phyloP scores from a whole-genome alignment of 2,329 filamentous ascomycete genomes.

The Pseudohalonectria lignicola region DNA sequence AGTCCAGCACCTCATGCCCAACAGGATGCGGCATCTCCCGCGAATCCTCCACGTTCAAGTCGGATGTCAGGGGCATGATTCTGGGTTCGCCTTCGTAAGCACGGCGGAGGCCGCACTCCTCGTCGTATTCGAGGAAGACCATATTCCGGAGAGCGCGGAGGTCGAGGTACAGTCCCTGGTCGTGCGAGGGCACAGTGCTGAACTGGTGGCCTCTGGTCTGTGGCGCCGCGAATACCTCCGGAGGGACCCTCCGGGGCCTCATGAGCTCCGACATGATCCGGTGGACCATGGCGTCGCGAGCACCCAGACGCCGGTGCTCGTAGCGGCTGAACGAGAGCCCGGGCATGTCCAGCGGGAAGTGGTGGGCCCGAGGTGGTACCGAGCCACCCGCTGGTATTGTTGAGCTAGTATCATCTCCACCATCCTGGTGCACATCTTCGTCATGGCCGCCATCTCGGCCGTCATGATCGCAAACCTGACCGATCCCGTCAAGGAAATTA shows the following conservation, averaged over 20 bases:
- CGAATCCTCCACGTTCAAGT: no score
- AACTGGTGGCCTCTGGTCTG: slow-evolving; percentile 6
- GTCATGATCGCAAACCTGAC: no score
- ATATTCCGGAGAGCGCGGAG: slow-evolving; percentile 14
- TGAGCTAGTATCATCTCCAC: no score
- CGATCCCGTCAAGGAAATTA: no score
- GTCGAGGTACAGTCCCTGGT: slow-evolving; percentile 15
- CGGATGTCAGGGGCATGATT: no score
- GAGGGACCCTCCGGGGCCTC: slow-evolving; percentile 8
- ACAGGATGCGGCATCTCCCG: no score
- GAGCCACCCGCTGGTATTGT: no score
- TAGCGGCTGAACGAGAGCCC: slow-evolving; percentile 20
- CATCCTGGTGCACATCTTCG: no score
- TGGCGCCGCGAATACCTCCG: slow-evolving; percentile 6
- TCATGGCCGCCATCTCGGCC: no score
- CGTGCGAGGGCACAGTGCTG: slow-evolving; percentile 8
- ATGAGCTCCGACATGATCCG: slow-evolving; percentile 19
- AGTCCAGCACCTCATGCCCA: slow-evolving; percentile 11
- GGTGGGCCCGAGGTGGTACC: no score
- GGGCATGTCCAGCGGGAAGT: slow-evolving; percentile 22
- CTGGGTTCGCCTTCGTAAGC: no score
- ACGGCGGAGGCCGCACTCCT: no score
- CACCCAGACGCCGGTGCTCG: slow-evolving; percentile 17
- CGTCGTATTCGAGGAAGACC: slow-evolving; percentile 11
- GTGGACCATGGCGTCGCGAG: slow-evolving; percentile 19